Evolutionary conservation across 2,329 filamentous ascomycete species (phyloP), one percentile per base, ranked within the genome.

Genomic region (Catunica adiposa): DNA sequence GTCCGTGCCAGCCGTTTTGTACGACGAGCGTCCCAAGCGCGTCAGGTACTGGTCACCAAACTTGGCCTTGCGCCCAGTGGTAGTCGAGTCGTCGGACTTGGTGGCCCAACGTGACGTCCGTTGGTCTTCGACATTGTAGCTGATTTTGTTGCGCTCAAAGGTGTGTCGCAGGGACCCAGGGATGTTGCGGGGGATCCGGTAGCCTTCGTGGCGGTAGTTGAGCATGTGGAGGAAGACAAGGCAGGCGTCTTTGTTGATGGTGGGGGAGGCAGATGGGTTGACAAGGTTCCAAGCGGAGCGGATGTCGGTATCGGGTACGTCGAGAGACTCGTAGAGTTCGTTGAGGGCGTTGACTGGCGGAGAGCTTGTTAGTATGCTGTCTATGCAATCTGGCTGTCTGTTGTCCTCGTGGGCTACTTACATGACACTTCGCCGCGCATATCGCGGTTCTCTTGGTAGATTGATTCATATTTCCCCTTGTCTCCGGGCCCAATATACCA

Each of bases 401-500:
- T 26, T n/a, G n/a, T n/a, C n/a, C n/a, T n/a, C n/a, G n/a, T n/a
- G n/a, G n/a, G n/a, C 52, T 38, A 71, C 83, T 64, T 66, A 88
- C 84, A 89, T 58, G 82, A 75, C 62, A 89, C 77, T 64, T 94
- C 87, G 61, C 92, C 92, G 53, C 89, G 83, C 67, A 83, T 80
- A 68, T 94, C 86, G 59, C 89, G 80, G 71, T 89, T 94, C 64
- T 94, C 89, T 61, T 84, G 85, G 71, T 97, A 98, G 69, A 98
- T 98, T 63, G 90, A 87, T 69, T 96, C 89, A 71, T 98, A 98
- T 70, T 96, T 97, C 61, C 80, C 67, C 71, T 94, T 94, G 71
- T 98, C 89, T 29, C 74, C 70, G 0, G 92, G 92, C 59, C 82
- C 89, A 88, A 98, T 98, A 72, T 98, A 98, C 92, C 92, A 98